A percentile compares a stretch with the other conserved stretches of the same genome.
Evolutionary conservation across 2,329 filamentous ascomycete species (phyloP).

Genomic region (Aspergillus sp.): DNA sequence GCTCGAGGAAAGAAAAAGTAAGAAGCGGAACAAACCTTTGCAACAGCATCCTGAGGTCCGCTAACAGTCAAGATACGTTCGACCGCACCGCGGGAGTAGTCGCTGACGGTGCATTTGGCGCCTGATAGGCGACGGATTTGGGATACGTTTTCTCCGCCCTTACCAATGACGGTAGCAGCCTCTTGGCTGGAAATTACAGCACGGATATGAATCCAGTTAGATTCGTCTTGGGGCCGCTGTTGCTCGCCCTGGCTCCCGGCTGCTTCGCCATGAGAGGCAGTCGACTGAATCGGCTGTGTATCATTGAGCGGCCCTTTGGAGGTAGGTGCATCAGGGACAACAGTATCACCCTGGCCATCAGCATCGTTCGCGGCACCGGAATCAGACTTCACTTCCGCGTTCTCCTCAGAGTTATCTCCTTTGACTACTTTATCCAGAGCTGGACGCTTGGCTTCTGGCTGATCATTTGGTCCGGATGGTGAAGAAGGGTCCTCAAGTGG

Average conservation of each 20-base stretch:
- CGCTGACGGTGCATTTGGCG: slow-evolving; percentile 97
- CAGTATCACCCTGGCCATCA: slow-evolving; percentile 62
- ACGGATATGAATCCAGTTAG: slow-evolving; percentile 93
- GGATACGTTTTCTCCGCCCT: slow-evolving; percentile 97
- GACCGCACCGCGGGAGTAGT: slow-evolving; percentile 94
- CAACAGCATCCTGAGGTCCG: slow-evolving; percentile 91
- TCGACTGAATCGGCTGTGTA: slow-evolving; percentile 60
- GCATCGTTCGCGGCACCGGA: slow-evolving; percentile 21
- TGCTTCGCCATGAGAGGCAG: slow-evolving; percentile 55
- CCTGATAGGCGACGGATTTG: slow-evolving; percentile 93
- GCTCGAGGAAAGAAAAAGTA: slow-evolving; percentile 17
- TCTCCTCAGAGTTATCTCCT: slow-evolving; percentile 50
- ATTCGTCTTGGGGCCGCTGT: slow-evolving; percentile 74
- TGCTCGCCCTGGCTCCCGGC: slow-evolving; percentile 42
- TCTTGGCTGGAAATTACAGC: slow-evolving; percentile 97
- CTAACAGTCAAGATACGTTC: slow-evolving; percentile 98
- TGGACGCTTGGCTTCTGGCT: slow-evolving; percentile 94
- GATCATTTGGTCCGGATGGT: slow-evolving; percentile 83
- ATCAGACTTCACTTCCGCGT: slow-evolving; percentile 28
- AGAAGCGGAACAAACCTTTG: slow-evolving; percentile 67
- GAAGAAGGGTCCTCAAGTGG: slow-evolving; percentile 97
- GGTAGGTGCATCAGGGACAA: slow-evolving; percentile 64
- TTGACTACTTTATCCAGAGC: slow-evolving; percentile 90
- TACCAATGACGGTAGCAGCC: slow-evolving; percentile 96
- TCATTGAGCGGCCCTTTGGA: slow-evolving; percentile 52